Conservation (phyloP, 805 yeast species). For the Danielozyma ontarioensis region DNA sequence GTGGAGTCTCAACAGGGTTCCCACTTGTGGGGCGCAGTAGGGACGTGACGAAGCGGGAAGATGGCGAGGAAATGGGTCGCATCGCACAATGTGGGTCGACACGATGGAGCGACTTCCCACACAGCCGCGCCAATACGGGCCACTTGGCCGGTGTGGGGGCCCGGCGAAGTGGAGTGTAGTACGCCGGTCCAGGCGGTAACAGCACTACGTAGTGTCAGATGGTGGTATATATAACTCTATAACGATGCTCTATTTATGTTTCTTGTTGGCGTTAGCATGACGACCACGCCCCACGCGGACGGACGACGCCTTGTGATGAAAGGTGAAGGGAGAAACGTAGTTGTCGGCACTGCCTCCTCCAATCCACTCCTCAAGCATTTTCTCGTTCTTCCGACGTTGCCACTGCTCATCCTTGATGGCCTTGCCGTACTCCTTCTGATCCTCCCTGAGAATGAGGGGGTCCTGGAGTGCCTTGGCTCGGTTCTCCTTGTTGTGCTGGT, state of each 20-base stretch:
- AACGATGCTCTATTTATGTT: slow-evolving; percentile 1
- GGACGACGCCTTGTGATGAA: slow-evolving; percentile 42
- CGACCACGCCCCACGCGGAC: slow-evolving; percentile 86
- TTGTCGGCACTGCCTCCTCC: slow-evolving; percentile 94
- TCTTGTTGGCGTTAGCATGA: slow-evolving; percentile 62
- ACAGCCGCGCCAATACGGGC: no score
- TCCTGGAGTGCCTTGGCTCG: slow-evolving; percentile 46
- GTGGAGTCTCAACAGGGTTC: no score
- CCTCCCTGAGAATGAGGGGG: slow-evolving; percentile 70
- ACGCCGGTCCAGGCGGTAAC: no score
- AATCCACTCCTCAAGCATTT: slow-evolving; percentile 78
- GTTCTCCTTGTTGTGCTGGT: slow-evolving; percentile 63
- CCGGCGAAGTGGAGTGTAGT: no score
- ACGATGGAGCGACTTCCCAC: no score
- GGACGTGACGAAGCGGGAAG: no score
- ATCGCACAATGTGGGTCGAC: no score
- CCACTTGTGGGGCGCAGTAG: no score
- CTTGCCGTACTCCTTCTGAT: slow-evolving; percentile 87
- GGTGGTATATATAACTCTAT: no score
- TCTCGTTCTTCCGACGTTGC: slow-evolving; percentile 82
- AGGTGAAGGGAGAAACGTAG: slow-evolving; percentile 76
- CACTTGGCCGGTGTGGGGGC: no score
- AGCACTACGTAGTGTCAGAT: no score
- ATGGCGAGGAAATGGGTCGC: no score
- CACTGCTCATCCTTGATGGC: slow-evolving; percentile 86